phyloP scores from a whole-genome alignment of 2,329 filamentous ascomycete genomes.

The Monosporascus sp. region DNA sequence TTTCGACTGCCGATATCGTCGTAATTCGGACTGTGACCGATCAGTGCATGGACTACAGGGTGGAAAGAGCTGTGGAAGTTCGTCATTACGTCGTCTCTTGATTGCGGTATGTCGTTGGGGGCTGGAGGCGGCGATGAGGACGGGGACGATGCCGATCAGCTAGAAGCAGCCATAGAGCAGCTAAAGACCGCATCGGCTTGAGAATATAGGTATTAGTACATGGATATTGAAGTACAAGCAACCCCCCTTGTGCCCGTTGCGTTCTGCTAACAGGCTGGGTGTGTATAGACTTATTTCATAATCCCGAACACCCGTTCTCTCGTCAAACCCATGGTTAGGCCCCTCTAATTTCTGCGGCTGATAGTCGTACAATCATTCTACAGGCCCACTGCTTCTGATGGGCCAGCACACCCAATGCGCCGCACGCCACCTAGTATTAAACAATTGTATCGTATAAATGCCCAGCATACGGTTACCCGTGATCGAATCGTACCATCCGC shows the following conservation, averaged over 20 bases:
- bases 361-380: conserved; percentile 1
- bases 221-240: neutral
- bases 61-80: too few relatives aligned
- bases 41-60: too few relatives aligned
- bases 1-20: too few relatives aligned
- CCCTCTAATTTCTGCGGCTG: neutral
- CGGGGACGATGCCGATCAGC: too few relatives aligned
- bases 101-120: neutral
- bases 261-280: neutral
- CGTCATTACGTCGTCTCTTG: too few relatives aligned
- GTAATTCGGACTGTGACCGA: too few relatives aligned
- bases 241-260: neutral
- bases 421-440: neutral
- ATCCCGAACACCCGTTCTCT: neutral
- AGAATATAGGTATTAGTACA: neutral
- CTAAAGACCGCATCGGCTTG: too few relatives aligned
- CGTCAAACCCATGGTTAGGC: neutral
- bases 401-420: neutral
- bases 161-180: too few relatives aligned
- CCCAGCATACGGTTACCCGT: neutral
- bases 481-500: neutral
- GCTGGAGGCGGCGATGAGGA: too few relatives aligned
- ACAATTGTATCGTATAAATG: conserved; percentile 1
- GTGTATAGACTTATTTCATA: neutral
- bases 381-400: neutral